phyloP scores from a whole-genome alignment of 2,329 filamentous ascomycete genomes.

The Simplicillium sp. region DNA sequence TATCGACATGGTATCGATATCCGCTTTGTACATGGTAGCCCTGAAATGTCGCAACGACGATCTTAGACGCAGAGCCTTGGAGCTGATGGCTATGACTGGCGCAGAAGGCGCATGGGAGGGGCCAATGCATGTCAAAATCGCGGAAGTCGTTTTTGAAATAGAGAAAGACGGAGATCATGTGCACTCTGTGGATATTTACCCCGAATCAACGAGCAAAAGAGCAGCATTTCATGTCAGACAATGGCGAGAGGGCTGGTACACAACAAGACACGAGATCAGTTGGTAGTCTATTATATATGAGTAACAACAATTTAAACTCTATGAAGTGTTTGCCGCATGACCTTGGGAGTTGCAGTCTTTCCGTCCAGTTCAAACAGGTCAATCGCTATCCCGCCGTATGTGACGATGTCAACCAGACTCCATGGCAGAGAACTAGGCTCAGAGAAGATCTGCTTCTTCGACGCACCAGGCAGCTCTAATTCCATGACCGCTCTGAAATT shows the following conservation, averaged over 20 bases:
- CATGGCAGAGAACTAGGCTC: neutral
- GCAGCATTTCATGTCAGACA: slow-evolving; percentile 3
- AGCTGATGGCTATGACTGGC: neutral
- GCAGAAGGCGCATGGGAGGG: slow-evolving; percentile 8
- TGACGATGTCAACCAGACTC: too few species aligned
- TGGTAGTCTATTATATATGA: too few species aligned
- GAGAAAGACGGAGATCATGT: slow-evolving; percentile 8
- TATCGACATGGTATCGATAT: too few species aligned
- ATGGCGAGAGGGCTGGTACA: slow-evolving; percentile 1
- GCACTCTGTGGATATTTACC: slow-evolving; percentile 6
- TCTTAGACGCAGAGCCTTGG: slow-evolving; percentile 2
- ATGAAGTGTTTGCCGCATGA: too few species aligned
- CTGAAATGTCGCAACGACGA: slow-evolving; percentile 1
- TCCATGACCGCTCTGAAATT: neutral
- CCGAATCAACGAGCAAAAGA: slow-evolving; percentile 1
- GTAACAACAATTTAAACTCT: neutral
- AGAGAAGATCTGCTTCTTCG: neutral
- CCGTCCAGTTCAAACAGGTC: slow-evolving; percentile 3
- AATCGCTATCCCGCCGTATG: neutral
- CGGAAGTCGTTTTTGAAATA: slow-evolving; percentile 6
- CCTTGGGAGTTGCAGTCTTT: neutral
- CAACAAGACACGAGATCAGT: too few species aligned
- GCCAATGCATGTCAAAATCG: slow-evolving; percentile 3
- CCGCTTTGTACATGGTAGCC: too few species aligned
- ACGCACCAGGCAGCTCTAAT: neutral